Conservation (phyloP, 495 filamentous ascomycete species). For the Xylona heveae region DNA sequence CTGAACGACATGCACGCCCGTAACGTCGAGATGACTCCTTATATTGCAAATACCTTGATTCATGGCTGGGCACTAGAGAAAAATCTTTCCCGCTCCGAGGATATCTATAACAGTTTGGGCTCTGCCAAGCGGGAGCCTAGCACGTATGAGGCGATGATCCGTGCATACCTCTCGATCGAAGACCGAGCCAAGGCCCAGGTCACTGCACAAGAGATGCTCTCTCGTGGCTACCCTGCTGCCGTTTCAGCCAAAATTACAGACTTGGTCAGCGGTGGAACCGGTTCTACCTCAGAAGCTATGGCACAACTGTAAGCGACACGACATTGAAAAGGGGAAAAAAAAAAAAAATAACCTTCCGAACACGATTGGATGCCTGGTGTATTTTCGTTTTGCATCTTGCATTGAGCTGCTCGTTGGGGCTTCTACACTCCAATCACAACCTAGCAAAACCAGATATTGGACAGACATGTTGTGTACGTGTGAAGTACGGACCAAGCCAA, state of each 20-base stretch:
- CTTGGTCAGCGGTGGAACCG: constrained; percentile 45
- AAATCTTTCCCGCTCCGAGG: constrained; percentile 55
- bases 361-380: too few species aligned
- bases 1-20: constrained; percentile 50
- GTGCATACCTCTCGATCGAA: constrained; percentile 70
- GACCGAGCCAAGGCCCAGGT: constrained; percentile 48
- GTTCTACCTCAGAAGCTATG: neutral
- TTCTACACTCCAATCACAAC: too few species aligned
- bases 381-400: too few species aligned
- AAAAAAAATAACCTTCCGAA: too few species aligned
- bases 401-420: too few species aligned
- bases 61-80: constrained; percentile 85
- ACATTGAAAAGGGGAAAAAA: too few species aligned
- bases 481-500: too few species aligned
- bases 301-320: neutral
- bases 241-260: constrained; percentile 85
- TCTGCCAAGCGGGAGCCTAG: constrained; percentile 71
- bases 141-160: constrained; percentile 98
- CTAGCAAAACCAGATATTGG: too few species aligned
- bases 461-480: too few species aligned
- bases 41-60: constrained; percentile 98
- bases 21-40: constrained; percentile 72
- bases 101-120: constrained; percentile 55
- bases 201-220: constrained; percentile 79
- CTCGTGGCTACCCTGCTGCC: constrained; percentile 72